Conservation (phyloP, 2,329 filamentous ascomycete genomes). For the Sporothrix pallida region DNA sequence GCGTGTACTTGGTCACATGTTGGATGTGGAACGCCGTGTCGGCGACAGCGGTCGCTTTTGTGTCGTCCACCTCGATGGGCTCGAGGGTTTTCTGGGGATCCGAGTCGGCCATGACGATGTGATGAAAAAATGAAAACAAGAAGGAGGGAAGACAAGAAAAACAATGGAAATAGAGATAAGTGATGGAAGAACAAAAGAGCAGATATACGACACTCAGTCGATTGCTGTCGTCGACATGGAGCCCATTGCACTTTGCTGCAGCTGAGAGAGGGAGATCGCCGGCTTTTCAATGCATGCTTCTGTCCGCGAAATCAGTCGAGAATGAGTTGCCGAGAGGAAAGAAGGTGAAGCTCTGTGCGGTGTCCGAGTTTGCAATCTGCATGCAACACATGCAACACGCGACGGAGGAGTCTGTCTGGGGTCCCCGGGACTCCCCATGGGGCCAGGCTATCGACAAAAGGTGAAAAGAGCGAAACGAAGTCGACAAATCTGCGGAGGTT, state of each 20-base stretch:
- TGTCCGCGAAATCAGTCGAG: neutral
- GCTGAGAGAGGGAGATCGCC: neutral
- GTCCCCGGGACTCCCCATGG: constrained; percentile 16
- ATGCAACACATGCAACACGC: neutral
- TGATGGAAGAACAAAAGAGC: too few relatives aligned
- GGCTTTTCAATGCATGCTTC: neutral
- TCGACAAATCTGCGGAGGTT: neutral
- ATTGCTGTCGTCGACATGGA: neutral
- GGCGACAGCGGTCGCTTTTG: neutral
- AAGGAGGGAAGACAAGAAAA: neutral
- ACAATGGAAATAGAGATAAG: neutral
- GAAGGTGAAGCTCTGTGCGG: neutral
- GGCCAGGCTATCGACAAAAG: neutral
- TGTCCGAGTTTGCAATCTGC: neutral
- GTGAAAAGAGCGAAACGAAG: neutral
- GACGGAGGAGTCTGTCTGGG: neutral
- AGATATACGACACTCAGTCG: neutral
- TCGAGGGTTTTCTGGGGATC: neutral
- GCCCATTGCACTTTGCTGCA: neutral
- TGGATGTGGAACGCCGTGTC: constrained; percentile 6
- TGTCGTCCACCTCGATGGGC: neutral
- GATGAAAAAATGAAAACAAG: neutral
- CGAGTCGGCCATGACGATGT: neutral
- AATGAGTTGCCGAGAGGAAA: neutral
- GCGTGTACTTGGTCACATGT: constrained; percentile 4